A percentile compares a stretch with the other conserved stretches of the same genome.
These are phyloP conservation scores for Trichoderma oligosporum DNA, from an alignment of 2,329 filamentous ascomycete genomes.

Conservation along the genomic window DNA sequence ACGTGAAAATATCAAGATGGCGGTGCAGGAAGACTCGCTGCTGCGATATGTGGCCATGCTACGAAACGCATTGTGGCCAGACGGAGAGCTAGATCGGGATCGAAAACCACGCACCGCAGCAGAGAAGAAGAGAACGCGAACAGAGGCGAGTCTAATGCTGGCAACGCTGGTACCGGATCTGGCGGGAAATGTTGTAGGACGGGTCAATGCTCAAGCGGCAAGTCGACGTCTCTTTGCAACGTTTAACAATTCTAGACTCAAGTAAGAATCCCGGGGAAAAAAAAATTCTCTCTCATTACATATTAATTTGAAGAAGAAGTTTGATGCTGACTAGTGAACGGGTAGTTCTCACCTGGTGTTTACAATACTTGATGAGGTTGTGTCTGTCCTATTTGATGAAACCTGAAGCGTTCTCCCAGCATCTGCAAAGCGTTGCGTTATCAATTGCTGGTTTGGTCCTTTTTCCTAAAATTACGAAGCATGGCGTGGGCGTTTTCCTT, in stretches of 20 bases:
- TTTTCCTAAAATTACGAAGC: slow-evolving; percentile 8
- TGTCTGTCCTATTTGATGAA: slow-evolving; percentile 60
- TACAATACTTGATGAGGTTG: slow-evolving; percentile 67
- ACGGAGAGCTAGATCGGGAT: slow-evolving; percentile 52
- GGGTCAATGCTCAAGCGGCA: slow-evolving; percentile 85
- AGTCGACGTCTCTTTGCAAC: slow-evolving; percentile 85
- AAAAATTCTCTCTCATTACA: no score
- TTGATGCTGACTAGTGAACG: slow-evolving; percentile 20
- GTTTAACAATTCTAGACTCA: slow-evolving; percentile 84
- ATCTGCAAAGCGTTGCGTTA: neutral
- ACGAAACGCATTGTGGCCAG: slow-evolving; percentile 79
- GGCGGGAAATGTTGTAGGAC: slow-evolving; percentile 87
- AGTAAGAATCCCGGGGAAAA: slow-evolving; percentile 62
- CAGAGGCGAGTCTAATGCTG: slow-evolving; percentile 84
- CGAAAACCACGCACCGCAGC: slow-evolving; percentile 57
- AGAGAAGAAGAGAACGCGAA: slow-evolving; percentile 76
- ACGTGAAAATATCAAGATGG: slow-evolving; percentile 71
- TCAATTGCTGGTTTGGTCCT: neutral
- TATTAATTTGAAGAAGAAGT: neutral
- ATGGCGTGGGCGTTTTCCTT: slow-evolving; percentile 18
- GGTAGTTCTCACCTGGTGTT: slow-evolving; percentile 64
- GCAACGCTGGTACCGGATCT: slow-evolving; percentile 87
- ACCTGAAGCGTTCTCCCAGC: slow-evolving; percentile 16
- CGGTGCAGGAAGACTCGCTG: slow-evolving; percentile 75
- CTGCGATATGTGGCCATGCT: slow-evolving; percentile 70